Evolutionary conservation across 2,329 filamentous ascomycete species (phyloP).

Genomic region (Simplicillium aogashimaense): DNA sequence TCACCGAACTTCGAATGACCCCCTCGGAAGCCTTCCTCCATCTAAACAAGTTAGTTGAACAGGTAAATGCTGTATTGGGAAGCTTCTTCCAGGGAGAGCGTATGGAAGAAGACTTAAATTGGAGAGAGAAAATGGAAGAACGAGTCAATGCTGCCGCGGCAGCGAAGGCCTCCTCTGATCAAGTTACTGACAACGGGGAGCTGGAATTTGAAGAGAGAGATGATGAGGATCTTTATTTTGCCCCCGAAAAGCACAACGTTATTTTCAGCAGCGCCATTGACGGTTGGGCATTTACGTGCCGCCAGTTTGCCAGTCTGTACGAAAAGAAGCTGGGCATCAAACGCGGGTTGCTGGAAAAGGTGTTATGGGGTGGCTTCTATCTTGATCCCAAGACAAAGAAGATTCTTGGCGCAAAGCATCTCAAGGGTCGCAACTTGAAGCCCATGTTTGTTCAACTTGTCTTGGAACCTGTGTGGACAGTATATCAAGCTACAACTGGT

Average conservation of each 20-base stretch:
- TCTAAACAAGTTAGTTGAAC: slow-evolving; percentile 79
- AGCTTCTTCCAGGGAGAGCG: slow-evolving; percentile 97
- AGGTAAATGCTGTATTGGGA: slow-evolving; percentile 93
- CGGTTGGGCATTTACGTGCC: slow-evolving; percentile 97
- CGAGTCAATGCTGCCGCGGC: slow-evolving; percentile 62
- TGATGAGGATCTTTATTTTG: slow-evolving; percentile 96
- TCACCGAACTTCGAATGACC: slow-evolving; percentile 92
- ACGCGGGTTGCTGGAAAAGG: slow-evolving; percentile 76
- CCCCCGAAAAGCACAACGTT: slow-evolving; percentile 96
- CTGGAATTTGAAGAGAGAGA: slow-evolving; percentile 78
- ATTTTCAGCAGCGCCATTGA: slow-evolving; percentile 97
- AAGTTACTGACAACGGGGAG: slow-evolving; percentile 45
- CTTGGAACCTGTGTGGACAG: slow-evolving; percentile 90
- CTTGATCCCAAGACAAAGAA: slow-evolving; percentile 95
- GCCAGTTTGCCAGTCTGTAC: slow-evolving; percentile 87
- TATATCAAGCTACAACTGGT: slow-evolving; percentile 83
- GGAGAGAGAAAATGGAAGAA: slow-evolving; percentile 88
- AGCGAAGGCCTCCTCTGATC: slow-evolving; percentile 40
- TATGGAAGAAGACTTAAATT: slow-evolving; percentile 96
- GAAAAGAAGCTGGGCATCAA: slow-evolving; percentile 97
- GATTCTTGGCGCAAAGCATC: slow-evolving; percentile 78
- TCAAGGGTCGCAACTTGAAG: slow-evolving; percentile 85
- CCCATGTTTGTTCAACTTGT: slow-evolving; percentile 97
- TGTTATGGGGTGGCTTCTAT: slow-evolving; percentile 95
- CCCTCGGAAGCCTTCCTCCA: slow-evolving; percentile 84